A percentile compares a stretch with the other conserved stretches of the same genome.
These are phyloP conservation scores for Fraxinus albicans DNA, from an alignment of 305 asterid species.

Conservation along the genomic window DNA sequence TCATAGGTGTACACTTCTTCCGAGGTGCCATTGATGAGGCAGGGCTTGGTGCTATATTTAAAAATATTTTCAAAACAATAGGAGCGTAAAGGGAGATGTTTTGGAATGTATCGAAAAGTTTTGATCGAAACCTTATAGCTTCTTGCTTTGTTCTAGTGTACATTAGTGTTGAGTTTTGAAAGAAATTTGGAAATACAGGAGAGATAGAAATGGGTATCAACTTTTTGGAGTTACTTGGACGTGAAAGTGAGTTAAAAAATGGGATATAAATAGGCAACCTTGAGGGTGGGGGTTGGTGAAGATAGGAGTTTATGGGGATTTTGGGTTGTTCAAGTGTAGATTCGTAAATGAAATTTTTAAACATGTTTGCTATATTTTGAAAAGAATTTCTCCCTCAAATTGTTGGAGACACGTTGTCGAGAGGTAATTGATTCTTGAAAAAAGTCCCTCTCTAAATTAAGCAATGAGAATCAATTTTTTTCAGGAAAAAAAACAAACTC, in stretches of 20 bases:
- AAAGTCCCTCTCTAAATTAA: no score
- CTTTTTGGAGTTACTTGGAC: constrained; percentile 22
- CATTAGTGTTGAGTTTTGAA: constrained; percentile 24
- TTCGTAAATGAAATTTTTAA: background rate
- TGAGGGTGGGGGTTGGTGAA: constrained; percentile 23
- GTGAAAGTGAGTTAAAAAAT: constrained; percentile 21
- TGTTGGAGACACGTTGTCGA: no score
- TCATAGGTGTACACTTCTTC: constrained; percentile 49
- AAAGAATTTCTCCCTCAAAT: no score
- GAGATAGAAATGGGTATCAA: constrained; percentile 9
- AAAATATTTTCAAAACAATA: constrained; percentile 64
- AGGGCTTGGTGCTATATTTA: constrained; percentile 34
- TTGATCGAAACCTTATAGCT: constrained; percentile 69
- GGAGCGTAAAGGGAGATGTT: constrained; percentile 67
- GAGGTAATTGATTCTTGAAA: no score
- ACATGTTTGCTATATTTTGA: no score
- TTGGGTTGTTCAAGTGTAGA: constrained; percentile 3
- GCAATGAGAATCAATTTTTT: no score
- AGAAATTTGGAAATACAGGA: background rate
- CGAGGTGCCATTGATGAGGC: constrained; percentile 65
- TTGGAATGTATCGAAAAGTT: constrained; percentile 76
- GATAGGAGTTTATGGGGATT: background rate
- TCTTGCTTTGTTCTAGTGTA: constrained; percentile 32
- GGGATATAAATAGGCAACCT: constrained; percentile 35
- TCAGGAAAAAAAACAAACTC: no score